Base-by-base conservation (phyloP, 805 yeast genomes). In the Kazachstania bromeliacearum region DNA sequence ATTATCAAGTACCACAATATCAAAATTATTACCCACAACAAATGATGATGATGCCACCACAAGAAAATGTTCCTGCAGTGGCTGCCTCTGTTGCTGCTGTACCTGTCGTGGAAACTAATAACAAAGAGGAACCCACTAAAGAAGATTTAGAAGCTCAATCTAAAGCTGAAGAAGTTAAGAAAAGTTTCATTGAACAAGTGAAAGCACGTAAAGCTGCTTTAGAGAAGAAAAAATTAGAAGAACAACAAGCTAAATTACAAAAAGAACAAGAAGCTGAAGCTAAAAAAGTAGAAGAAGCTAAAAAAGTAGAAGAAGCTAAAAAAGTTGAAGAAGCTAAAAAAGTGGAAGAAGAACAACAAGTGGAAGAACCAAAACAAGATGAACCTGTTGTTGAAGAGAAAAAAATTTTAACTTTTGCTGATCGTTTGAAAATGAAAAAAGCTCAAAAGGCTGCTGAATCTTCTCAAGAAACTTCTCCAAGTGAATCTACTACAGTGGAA, bases 131-230 rank as follows among this genome's bases (percentile, higher is more conserved):
- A 17, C n/a, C n/a, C n/a, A n/a, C n/a, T n/a, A n/a, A n/a, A n/a
- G n/a, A n/a, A n/a, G n/a, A n/a, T n/a, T n/a, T n/a, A n/a, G n/a
- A n/a, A n/a, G 35, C 41, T 19, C 17, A 17, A 4, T 29, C 43
- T 12, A 45, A 48, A 16, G 47, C 56, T 15, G 57, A 50, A 34
- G 42, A 38, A 22, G 45, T 47, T 5, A 53, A 44, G 34, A 51
- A 48, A 37, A 46, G 47, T 15, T 54, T 55, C 33, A 39, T 55
- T 34, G 59, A 55, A 41, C 51, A 51, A 28, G 56, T 50, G 15
- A 50, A 44, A 34, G 42, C 43, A 30, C 52, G 59, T 32, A 55
- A 55, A 35, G 58, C 51, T 15, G 52, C 48, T 28, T 37, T 53
- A 30, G 58, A 55, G 35, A 48, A 41, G 38, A 50, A 52, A 39